Evolutionary conservation across 2,329 filamentous ascomycete genomes (phyloP).

Genomic region (Diaporthe helianthi): DNA sequence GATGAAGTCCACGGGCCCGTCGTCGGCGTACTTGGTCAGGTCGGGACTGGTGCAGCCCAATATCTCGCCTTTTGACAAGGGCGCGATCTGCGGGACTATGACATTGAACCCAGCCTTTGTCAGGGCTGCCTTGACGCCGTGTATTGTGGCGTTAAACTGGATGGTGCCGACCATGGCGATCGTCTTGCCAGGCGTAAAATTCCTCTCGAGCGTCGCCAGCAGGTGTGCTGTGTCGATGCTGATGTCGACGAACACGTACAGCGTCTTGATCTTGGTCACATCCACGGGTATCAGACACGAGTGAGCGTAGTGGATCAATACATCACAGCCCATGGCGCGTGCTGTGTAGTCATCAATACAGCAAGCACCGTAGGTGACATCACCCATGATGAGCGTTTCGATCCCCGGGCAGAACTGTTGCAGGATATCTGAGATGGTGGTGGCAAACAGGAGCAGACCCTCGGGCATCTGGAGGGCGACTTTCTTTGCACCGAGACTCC

Average conservation of each 20-base stretch:
- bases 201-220: slow-evolving; percentile 84
- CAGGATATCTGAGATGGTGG: slow-evolving; percentile 95
- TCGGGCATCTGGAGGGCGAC: slow-evolving; percentile 98
- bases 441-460: slow-evolving; percentile 92
- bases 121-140: slow-evolving; percentile 79
- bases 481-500: slow-evolving; percentile 77
- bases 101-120: slow-evolving; percentile 86
- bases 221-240: slow-evolving; percentile 92
- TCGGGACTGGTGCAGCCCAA: slow-evolving; percentile 92
- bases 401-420: slow-evolving; percentile 91
- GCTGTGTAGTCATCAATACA: slow-evolving; percentile 99
- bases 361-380: slow-evolving; percentile 97
- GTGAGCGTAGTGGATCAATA: slow-evolving; percentile 96
- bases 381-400: slow-evolving; percentile 97
- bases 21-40: slow-evolving; percentile 38
- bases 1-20: slow-evolving; percentile 70
- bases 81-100: slow-evolving; percentile 89
- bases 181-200: slow-evolving; percentile 84
- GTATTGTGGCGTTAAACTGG: slow-evolving; percentile 97
- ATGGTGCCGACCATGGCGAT: slow-evolving; percentile 96
- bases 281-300: slow-evolving; percentile 96
- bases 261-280: slow-evolving; percentile 93
- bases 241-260: slow-evolving; percentile 99
- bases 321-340: slow-evolving; percentile 88
- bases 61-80: slow-evolving; percentile 93